A percentile compares a stretch with the other conserved stretches of the same genome.
Conservation (phyloP, 768 basidiomycete genomes). For the Lactarius hatsudake region DNA sequence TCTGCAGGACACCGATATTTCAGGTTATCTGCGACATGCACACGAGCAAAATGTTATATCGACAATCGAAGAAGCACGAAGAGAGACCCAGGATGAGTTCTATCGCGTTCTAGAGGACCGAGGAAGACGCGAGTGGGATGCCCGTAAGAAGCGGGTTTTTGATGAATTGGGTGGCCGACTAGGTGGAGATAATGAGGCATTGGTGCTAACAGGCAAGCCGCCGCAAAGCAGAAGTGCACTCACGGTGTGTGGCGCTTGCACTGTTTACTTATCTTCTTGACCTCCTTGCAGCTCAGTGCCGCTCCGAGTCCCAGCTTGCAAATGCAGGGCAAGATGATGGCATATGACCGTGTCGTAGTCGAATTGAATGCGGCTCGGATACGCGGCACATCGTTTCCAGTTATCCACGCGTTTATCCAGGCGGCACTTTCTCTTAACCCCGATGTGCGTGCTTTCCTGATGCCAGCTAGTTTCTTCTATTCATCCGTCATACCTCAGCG, state of each 20-base stretch:
- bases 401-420: constrained; percentile 68
- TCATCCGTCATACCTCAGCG: constrained; percentile 36
- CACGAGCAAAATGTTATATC: constrained; percentile 94
- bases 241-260: constrained; percentile 40
- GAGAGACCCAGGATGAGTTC: constrained; percentile 82
- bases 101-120: constrained; percentile 76
- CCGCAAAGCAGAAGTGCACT: constrained; percentile 55
- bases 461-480: background rate
- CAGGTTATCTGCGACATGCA: constrained; percentile 91
- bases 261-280: constrained; percentile 12
- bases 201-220: constrained; percentile 61
- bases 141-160: constrained; percentile 83
- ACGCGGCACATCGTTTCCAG: constrained; percentile 69
- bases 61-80: constrained; percentile 86
- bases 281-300: constrained; percentile 38
- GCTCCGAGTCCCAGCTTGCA: constrained; percentile 63
- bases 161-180: constrained; percentile 81
- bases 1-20: constrained; percentile 90
- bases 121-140: constrained; percentile 82
- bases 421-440: constrained; percentile 58
- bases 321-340: constrained; percentile 95
- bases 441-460: constrained; percentile 45
- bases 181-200: constrained; percentile 50
- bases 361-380: constrained; percentile 75
- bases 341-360: constrained; percentile 79